Evolutionary conservation across 345 rosid genomes (phyloP).

Genomic region (Brassica juncea): DNA sequence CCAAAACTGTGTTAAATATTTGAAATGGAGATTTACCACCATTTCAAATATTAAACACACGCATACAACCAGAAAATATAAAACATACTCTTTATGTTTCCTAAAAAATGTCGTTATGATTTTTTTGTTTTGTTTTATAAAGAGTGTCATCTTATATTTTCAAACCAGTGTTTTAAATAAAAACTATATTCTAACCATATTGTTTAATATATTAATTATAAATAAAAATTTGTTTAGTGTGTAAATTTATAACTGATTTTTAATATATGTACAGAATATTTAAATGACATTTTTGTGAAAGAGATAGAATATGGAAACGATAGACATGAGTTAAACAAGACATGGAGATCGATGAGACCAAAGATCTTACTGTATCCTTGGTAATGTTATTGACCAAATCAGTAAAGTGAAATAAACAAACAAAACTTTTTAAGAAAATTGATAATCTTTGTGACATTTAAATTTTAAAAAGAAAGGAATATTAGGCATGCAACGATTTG

Average conservation of each 20-base stretch:
- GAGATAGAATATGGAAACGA: background rate
- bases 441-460: slow-evolving; percentile 13
- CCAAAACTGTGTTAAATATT: background rate
- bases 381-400: slow-evolving; percentile 32
- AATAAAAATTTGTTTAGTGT: background rate
- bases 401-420: slow-evolving; percentile 26
- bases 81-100: background rate
- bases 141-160: background rate
- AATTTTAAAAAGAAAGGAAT: slow-evolving; percentile 5
- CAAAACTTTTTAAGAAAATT: background rate
- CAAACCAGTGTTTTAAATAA: background rate
- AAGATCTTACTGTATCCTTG: slow-evolving; percentile 18
- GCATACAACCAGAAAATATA: background rate
- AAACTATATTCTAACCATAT: no score
- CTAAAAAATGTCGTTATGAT: background rate
- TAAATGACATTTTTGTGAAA: background rate
- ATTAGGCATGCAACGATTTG: slow-evolving; percentile 35
- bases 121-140: no score
- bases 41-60: background rate
- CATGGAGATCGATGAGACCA: slow-evolving; percentile 9
- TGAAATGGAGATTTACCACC: background rate
- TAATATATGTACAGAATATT: no score
- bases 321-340: slow-evolving; percentile 22
- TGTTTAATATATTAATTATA: no score
- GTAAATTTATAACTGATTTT: background rate